These are phyloP conservation scores for Rhizopus microsporus DNA, from an alignment of 371 early-diverging fungal species.

Conservation along the genomic window DNA sequence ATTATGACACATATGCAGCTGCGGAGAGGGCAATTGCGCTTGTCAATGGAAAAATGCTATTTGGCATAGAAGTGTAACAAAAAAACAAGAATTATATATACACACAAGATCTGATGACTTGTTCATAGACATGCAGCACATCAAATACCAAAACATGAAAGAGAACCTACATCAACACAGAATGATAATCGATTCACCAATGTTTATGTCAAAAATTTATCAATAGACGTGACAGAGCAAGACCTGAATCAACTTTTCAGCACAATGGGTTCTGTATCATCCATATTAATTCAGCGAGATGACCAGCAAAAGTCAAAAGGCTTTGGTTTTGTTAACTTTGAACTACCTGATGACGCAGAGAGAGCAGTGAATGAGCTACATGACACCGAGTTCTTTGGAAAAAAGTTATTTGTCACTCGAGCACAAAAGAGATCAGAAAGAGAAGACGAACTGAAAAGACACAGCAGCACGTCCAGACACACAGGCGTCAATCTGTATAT, in stretches of 20 bases:
- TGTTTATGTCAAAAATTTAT: conserved; percentile 98
- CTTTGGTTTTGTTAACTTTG: conserved; percentile 98
- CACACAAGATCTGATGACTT: neutral
- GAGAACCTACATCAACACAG: conserved; percentile 62
- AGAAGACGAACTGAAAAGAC: conserved; percentile 90
- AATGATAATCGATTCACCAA: conserved; percentile 87
- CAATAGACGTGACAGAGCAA: conserved; percentile 80
- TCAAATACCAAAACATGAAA: conserved; percentile 90
- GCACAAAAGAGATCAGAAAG: conserved; percentile 99
- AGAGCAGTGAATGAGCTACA: conserved; percentile 92
- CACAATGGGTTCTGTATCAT: conserved; percentile 85
- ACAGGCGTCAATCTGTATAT: conserved; percentile 97
- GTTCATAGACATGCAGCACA: conserved; percentile 67
- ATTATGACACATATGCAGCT: conserved; percentile 93
- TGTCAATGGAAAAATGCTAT: conserved; percentile 95
- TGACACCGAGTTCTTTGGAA: conserved; percentile 85
- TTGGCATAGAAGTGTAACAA: conserved; percentile 84
- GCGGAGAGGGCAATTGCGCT: conserved; percentile 95
- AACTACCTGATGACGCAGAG: conserved; percentile 87
- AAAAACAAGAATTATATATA: neutral
- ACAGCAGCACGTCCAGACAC: conserved; percentile 91
- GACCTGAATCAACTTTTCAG: conserved; percentile 83
- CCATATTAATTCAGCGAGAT: conserved; percentile 73
- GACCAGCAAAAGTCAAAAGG: conserved; percentile 86
- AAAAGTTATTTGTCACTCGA: conserved; percentile 94